Base-by-base conservation (phyloP, 2,329 filamentous ascomycete genomes). In the Cryphonectria japonica region DNA sequence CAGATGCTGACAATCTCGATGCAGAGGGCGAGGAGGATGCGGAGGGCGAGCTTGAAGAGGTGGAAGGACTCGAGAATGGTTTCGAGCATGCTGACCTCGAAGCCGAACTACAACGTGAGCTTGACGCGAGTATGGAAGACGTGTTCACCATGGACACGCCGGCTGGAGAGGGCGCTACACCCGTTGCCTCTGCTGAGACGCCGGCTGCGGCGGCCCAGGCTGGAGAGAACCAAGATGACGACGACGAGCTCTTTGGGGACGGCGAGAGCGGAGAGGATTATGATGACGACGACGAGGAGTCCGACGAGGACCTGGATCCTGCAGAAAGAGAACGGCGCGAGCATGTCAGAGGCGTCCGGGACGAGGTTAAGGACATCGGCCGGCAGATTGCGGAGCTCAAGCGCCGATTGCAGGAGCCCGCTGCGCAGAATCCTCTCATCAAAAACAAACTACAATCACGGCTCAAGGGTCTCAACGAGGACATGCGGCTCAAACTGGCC, bases 121-220 rank as follows among this genome's bases (percentile, higher is more conserved):
- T 69, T 0, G 67, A 64, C 19, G n/a, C 34, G 67, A 85, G 82
- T 39, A 68, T 84, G 77, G 72, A 85, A 76, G 79, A 83, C 79
- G 79, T 88, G 75, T 77, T 89, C 79, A 83, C 85, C 78, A 79
- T 89, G 76, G 72, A 87, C 81, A 80, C 92, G 76, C 80, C 91
- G 74, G 79, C 88, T 75, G 75, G 86, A 78, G 67, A 85, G 76
- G 71, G 71, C 6, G 75, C 73, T 16, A 76, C 76, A 13, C 75
- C 75, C 1, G 81, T 79, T 0, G 82, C 80, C n/a, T 80, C 81
- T 16, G 72, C 78, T 13, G 83, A 82, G 46, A 85, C 82, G 78
- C 81, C 74, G 78, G 82, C 72, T 29, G 76, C 82, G 26, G 85
- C 85, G 41, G 74, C 69, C n/a, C 82, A 84, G 22, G 83, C 81